Evolutionary conservation across 306 rosid species (phyloP).

Genomic region (Albizia julibrissin): DNA sequence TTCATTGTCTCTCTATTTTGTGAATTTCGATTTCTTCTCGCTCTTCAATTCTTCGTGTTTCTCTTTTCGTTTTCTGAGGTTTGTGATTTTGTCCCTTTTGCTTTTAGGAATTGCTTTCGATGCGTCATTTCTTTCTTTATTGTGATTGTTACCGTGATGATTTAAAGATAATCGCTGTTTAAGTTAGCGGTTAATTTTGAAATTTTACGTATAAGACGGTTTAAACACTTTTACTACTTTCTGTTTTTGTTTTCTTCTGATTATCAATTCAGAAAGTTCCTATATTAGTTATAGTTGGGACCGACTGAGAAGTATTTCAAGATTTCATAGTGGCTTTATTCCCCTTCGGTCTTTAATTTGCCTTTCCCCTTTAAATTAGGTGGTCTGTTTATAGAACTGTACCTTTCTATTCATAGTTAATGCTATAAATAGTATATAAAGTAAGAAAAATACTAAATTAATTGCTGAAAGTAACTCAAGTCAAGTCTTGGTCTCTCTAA

Average conservation of each 20-base stretch:
- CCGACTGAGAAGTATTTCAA: not conserved
- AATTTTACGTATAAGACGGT: not conserved
- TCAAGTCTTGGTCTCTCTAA: not conserved
- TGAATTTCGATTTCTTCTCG: not conserved
- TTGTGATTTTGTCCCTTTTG: not conserved
- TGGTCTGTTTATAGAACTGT: not conserved
- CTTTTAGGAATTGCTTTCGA: not conserved
- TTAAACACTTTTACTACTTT: not conserved
- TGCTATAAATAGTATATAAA: not conserved
- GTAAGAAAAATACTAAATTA: not conserved
- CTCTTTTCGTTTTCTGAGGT: constrained; percentile 15
- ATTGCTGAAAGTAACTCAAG: not conserved
- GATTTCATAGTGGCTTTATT: not conserved
- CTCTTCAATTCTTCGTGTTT: not conserved
- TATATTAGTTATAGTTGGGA: not conserved
- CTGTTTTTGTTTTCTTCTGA: not conserved
- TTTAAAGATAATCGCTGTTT: not conserved
- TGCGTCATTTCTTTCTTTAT: not conserved
- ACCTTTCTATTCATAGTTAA: not conserved
- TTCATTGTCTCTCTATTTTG: not conserved
- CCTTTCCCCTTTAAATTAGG: not conserved
- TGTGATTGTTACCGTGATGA: not conserved
- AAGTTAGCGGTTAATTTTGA: not conserved
- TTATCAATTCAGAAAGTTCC: not conserved
- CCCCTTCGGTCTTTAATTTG: not conserved